Conservation (phyloP, 805 yeast genomes). For the Sugiyamaella valdiviana region DNA sequence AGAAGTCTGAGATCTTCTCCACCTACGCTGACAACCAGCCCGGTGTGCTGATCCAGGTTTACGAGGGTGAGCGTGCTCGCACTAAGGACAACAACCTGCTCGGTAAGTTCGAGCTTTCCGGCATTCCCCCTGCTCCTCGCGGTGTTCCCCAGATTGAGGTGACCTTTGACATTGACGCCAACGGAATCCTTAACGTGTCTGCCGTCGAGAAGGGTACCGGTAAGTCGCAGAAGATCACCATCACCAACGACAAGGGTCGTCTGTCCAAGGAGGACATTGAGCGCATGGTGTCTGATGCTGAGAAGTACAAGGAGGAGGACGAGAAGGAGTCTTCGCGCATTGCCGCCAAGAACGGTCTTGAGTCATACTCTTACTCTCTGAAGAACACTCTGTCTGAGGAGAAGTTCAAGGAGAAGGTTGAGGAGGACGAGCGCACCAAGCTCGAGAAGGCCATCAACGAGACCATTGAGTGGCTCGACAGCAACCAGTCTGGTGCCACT, state of each 20-base stretch:
- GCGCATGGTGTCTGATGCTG: conserved; percentile 97
- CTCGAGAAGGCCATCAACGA: conserved; percentile 77
- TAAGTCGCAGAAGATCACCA: conserved; percentile 93
- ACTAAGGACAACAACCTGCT: conserved; percentile 93
- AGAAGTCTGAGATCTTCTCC: conserved; percentile 94
- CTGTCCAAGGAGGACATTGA: conserved; percentile 95
- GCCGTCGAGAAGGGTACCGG: conserved; percentile 99
- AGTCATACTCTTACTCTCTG: conserved; percentile 89
- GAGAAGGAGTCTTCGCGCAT: conserved; percentile 91
- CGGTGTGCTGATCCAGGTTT: conserved; percentile 95
- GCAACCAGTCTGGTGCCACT: conserved; percentile 83
- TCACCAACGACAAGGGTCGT: conserved; percentile 98
- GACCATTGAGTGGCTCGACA: conserved; percentile 86
- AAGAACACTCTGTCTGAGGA: conserved; percentile 76
- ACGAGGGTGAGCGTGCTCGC: conserved; percentile 96
- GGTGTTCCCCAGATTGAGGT: conserved; percentile 98
- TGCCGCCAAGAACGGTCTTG: conserved; percentile 90
- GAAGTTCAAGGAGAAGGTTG: conserved; percentile 69
- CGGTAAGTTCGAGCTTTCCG: conserved; percentile 94
- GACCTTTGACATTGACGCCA: conserved; percentile 93
- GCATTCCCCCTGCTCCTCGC: conserved; percentile 98
- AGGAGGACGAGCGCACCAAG: conserved; percentile 59
- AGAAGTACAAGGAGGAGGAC: conserved; percentile 94
- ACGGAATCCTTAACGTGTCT: conserved; percentile 93
- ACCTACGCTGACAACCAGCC: conserved; percentile 98